Percentiles rank a stretch among this genome's conserved stretches.
phyloP scores from a whole-genome alignment of 2,329 filamentous ascomycete genomes.

The Decorospora gaudefroyi region DNA sequence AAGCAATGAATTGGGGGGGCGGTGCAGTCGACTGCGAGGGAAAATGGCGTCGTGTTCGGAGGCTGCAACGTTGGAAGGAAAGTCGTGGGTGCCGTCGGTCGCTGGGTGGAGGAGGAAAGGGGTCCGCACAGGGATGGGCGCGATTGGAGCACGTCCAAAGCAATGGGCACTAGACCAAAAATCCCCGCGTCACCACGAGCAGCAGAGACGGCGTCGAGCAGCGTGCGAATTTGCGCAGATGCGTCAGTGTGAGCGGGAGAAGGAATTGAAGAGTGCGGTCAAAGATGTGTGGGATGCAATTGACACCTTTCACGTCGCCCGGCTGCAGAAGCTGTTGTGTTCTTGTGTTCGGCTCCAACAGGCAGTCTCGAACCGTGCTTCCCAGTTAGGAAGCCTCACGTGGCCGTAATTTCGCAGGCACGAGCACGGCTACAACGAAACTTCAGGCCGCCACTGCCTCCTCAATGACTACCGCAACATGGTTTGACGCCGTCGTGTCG shows the following conservation, averaged over 20 bases:
- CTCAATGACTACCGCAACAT: neutral
- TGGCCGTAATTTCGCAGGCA: slow-evolving; percentile 23
- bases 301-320: slow-evolving; percentile 26
- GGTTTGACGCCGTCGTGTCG: neutral
- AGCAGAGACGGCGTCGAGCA: slow-evolving; percentile 9
- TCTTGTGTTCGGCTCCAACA: slow-evolving; percentile 16
- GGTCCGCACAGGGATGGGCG: slow-evolving; percentile 41
- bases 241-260: slow-evolving; percentile 7
- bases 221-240: slow-evolving; percentile 7
- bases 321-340: slow-evolving; percentile 20
- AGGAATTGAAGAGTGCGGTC: slow-evolving; percentile 1
- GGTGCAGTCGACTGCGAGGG: slow-evolving; percentile 31
- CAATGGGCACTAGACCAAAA: slow-evolving; percentile 42
- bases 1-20: slow-evolving; percentile 35
- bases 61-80: slow-evolving; percentile 42
- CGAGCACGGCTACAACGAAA: slow-evolving; percentile 9
- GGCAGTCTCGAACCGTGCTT: slow-evolving; percentile 32
- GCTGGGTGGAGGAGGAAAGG: slow-evolving; percentile 44
- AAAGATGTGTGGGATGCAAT: slow-evolving; percentile 24
- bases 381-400: slow-evolving; percentile 38
- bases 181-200: slow-evolving; percentile 33
- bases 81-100: slow-evolving; percentile 42
- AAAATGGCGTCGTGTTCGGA: slow-evolving; percentile 37
- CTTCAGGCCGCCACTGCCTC: slow-evolving; percentile 5
- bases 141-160: slow-evolving; percentile 43